Conservation (phyloP, 2,329 filamentous ascomycete genomes). For the Fusarium keratoplasticum region DNA sequence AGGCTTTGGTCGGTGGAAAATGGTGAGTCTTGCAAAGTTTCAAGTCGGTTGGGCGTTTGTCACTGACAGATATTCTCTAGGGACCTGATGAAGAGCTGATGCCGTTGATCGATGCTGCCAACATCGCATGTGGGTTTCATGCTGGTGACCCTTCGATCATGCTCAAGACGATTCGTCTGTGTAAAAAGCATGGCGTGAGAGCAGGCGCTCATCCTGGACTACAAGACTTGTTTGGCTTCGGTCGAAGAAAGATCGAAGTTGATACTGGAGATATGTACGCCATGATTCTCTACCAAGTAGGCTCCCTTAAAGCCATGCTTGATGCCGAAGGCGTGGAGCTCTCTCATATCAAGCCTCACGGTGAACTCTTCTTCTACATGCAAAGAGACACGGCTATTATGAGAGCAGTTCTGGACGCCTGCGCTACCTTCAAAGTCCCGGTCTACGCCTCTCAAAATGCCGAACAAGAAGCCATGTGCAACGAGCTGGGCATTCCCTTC, state of each 20-base stretch:
- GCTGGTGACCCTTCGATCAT: slow-evolving; percentile 74
- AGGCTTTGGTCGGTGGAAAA: slow-evolving; percentile 13
- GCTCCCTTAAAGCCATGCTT: slow-evolving; percentile 70
- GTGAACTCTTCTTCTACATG: slow-evolving; percentile 62
- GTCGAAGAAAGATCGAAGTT: slow-evolving; percentile 71
- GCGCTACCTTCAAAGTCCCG: slow-evolving; percentile 42
- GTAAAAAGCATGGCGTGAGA: slow-evolving; percentile 67
- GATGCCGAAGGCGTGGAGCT: slow-evolving; percentile 66
- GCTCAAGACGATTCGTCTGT: slow-evolving; percentile 67
- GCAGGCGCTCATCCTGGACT: slow-evolving; percentile 73
- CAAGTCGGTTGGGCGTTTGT: too few relatives aligned
- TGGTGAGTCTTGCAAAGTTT: background rate
- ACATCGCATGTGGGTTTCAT: slow-evolving; percentile 71
- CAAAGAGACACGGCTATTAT: slow-evolving; percentile 42
- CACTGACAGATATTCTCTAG: background rate
- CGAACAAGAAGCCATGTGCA: background rate
- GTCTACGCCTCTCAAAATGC: slow-evolving; percentile 40
- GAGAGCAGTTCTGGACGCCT: slow-evolving; percentile 45
- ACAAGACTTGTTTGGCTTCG: slow-evolving; percentile 74
- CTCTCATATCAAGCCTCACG: slow-evolving; percentile 73
- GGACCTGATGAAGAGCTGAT: slow-evolving; percentile 69
- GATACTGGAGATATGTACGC: slow-evolving; percentile 67
- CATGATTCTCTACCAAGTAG: slow-evolving; percentile 71
- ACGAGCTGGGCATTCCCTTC: background rate
- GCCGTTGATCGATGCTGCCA: slow-evolving; percentile 70